Evolutionary conservation across 192 early-diverging fungal species (phyloP), one percentile per base, ranked within the genome.

Genomic region (Umbelopsis vinacea): DNA sequence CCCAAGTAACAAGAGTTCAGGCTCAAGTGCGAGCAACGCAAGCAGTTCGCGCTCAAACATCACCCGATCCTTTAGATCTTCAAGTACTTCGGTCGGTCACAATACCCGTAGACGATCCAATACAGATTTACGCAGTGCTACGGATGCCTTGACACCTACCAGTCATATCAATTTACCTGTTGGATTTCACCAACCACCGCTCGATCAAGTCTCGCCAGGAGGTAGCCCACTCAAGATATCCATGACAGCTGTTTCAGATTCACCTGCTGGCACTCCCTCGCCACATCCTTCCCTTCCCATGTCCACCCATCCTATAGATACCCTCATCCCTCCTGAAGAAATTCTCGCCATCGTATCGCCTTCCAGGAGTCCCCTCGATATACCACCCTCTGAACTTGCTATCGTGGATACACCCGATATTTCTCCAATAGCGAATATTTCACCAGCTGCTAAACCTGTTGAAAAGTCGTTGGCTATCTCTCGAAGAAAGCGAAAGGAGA

Each of bases 401-500:
- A 21, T 9, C 8, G 14, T 48, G 17, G 52, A 53, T 54, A 33
- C 35, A 26, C 37, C 52, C 1, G 33, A 11, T 37, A 35, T 53
- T 33, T 19, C 26, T 17, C n/a, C 50, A 6, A 52, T n/a, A 8
- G 35, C 22, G 17, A 68, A 22, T 67, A 22, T 46, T 46, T 21
- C 4, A 37, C 15, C 33, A 37, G 57, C 35, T 6, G 35, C 7
- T 6, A 63, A 63, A 19, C 33, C 57, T 17, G 26, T 37, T 10
- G 57, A 63, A 37, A 63, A 37, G 33, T 63, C 57, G 2, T 63
- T 35, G 2, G 57, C 57, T 37, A 24, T 71, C 8, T 50, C 53
- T 70, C 66, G 60, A 45, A 73, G 71, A 46, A 68, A 46, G 47
- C 60, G 52, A 48, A 74, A 69, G 26, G 72, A 74, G 12, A 68